Percentiles rank a stretch among this genome's conserved stretches.
These are phyloP conservation scores for Zizania latifolia DNA, from an alignment of 176 grass and related monocot species.

Conservation along the genomic window DNA sequence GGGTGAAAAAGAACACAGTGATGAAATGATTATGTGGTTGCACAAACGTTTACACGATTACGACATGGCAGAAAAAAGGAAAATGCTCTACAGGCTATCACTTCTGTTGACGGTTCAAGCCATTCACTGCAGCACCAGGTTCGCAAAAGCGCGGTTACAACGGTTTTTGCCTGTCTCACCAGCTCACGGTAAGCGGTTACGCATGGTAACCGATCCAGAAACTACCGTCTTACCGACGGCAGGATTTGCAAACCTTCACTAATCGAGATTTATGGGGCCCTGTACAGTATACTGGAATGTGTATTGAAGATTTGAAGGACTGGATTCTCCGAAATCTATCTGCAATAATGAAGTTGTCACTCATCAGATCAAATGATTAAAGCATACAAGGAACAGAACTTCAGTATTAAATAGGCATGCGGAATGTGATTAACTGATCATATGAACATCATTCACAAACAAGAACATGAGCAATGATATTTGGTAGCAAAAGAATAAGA, in stretches of 20 bases:
- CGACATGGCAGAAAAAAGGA: not conserved
- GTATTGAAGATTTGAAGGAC: not conserved
- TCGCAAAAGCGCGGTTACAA: too few relatives aligned
- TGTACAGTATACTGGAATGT: not conserved
- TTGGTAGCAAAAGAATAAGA: too few relatives aligned
- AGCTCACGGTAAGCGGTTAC: too few relatives aligned
- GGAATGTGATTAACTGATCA: not conserved
- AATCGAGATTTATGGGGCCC: not conserved
- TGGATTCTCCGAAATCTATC: not conserved
- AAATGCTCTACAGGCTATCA: not conserved
- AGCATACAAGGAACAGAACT: not conserved
- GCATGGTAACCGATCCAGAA: too few relatives aligned
- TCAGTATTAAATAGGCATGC: not conserved
- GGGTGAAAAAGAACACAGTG: too few relatives aligned
- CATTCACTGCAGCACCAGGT: not conserved
- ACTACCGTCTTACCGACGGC: too few relatives aligned
- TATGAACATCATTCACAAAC: not conserved
- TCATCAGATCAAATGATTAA: not conserved
- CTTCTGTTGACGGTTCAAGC: not conserved
- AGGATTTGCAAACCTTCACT: too few relatives aligned
- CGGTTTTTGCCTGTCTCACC: too few relatives aligned
- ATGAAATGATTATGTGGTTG: not conserved
- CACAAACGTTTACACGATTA: slow-evolving; percentile 1
- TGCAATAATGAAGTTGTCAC: not conserved
- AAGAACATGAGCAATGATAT: not conserved